Conservation (phyloP, 192 early-diverging fungal species). For the Piromyces sp. region DNA sequence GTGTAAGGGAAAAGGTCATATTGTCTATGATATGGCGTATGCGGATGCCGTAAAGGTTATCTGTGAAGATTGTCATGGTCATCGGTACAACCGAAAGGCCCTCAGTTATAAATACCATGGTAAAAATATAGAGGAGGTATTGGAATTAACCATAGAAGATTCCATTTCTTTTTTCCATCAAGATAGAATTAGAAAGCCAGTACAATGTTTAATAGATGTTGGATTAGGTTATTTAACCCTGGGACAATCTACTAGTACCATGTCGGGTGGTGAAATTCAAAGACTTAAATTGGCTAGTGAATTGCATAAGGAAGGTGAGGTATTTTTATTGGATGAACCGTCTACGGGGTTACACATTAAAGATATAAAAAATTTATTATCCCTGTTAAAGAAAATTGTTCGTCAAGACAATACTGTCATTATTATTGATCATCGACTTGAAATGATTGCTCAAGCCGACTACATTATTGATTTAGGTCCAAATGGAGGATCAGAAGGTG, state of each 20-base stretch:
- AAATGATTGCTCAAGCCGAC: too few species aligned
- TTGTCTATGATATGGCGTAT: neutral
- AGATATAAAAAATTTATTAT: too few species aligned
- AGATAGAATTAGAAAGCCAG: neutral
- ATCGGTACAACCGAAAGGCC: neutral
- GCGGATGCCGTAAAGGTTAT: neutral
- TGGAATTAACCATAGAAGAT: neutral
- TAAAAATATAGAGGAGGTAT: neutral
- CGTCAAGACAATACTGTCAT: too few species aligned
- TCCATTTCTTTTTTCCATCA: neutral
- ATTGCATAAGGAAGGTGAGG: neutral
- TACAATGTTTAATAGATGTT: neutral
- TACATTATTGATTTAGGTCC: too few species aligned
- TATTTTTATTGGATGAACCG: neutral
- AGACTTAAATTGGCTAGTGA: neutral
- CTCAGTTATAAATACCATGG: neutral
- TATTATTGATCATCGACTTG: too few species aligned
- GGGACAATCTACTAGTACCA: neutral
- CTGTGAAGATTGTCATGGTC: neutral
- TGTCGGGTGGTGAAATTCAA: neutral
- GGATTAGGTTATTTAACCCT: neutral
- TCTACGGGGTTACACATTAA: neutral
- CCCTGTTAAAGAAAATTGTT: too few species aligned
- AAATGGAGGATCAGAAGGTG: too few species aligned
- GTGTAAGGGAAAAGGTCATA: neutral